Percentiles rank a stretch among this genome's conserved stretches.
Evolutionary conservation across 768 basidiomycete genomes (phyloP).

Genomic region (Trametes punicea): DNA sequence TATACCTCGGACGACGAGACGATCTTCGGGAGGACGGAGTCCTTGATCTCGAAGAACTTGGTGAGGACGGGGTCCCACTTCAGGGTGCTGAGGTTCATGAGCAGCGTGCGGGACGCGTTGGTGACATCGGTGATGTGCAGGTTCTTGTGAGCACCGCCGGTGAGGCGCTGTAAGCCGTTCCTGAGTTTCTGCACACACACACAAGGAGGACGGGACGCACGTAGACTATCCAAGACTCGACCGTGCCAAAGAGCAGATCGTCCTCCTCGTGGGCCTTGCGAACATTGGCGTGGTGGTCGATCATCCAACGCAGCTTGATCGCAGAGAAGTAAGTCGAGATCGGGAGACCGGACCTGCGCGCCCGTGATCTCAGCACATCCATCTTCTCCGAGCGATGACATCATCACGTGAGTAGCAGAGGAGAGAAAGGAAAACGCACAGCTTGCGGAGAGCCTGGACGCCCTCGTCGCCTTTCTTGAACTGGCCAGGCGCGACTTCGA

Average conservation of each 20-base stretch:
- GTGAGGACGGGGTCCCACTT: slow-evolving; percentile 82
- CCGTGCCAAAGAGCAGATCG: slow-evolving; percentile 86
- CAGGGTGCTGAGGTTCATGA: slow-evolving; percentile 79
- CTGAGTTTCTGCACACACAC: neutral
- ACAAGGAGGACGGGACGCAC: slow-evolving; percentile 39
- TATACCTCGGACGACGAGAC: slow-evolving; percentile 93
- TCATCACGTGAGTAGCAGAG: neutral
- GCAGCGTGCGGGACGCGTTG: slow-evolving; percentile 94
- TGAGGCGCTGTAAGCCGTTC: slow-evolving; percentile 56
- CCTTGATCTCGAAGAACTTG: slow-evolving; percentile 80
- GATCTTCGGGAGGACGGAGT: slow-evolving; percentile 77
- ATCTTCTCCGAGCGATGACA: slow-evolving; percentile 10
- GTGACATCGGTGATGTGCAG: slow-evolving; percentile 90
- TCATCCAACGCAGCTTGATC: slow-evolving; percentile 96
- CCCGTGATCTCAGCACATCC: slow-evolving; percentile 10
- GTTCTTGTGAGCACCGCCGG: slow-evolving; percentile 67
- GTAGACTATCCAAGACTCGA: slow-evolving; percentile 96
- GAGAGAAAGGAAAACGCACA: slow-evolving; percentile 47
- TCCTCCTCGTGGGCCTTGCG: slow-evolving; percentile 74
- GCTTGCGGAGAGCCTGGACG: slow-evolving; percentile 56
- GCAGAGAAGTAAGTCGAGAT: slow-evolving; percentile 98
- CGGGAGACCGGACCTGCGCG: slow-evolving; percentile 79
- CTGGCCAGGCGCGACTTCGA: slow-evolving; percentile 63
- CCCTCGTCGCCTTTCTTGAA: slow-evolving; percentile 73
- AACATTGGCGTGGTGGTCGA: slow-evolving; percentile 79